Conservation (phyloP, 1,284 basidiomycete species). For the Meripilus lineatus region DNA sequence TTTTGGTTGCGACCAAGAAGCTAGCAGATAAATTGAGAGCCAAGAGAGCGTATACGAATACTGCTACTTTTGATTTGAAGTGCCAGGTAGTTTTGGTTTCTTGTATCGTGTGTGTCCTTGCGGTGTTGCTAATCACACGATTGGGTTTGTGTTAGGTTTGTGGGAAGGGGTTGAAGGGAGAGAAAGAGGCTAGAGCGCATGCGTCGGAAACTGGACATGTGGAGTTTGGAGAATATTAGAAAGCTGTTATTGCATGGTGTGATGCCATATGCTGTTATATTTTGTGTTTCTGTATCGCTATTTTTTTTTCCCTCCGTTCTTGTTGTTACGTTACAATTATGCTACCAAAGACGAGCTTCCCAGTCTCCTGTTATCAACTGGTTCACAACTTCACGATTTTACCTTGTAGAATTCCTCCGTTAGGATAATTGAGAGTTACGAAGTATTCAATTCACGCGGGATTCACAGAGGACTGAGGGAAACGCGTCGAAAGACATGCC, state of each 20-base stretch:
- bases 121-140: conserved; percentile 24
- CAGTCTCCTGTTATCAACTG: too few relatives aligned
- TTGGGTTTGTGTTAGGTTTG: conserved; percentile 48
- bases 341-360: too few relatives aligned
- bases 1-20: conserved; percentile 64
- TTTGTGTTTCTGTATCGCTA: too few relatives aligned
- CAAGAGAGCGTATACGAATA: conserved; percentile 86
- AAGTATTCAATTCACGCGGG: too few relatives aligned
- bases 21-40: conserved; percentile 69
- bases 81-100: conserved; percentile 54
- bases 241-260: too few relatives aligned
- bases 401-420: too few relatives aligned
- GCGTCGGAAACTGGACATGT: conserved; percentile 84
- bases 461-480: too few relatives aligned
- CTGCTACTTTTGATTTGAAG: conserved; percentile 82
- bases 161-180: conserved; percentile 79
- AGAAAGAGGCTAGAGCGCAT: conserved; percentile 87
- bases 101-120: conserved; percentile 10
- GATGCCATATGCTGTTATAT: too few relatives aligned
- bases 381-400: too few relatives aligned
- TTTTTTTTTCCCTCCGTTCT: not conserved
- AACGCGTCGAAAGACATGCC: not conserved
- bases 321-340: not conserved
- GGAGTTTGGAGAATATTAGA: conserved; percentile 85
- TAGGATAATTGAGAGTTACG: too few relatives aligned